Evolutionary conservation across 805 yeast genomes (phyloP).

Genomic region (Lipomyces oligophaga): DNA sequence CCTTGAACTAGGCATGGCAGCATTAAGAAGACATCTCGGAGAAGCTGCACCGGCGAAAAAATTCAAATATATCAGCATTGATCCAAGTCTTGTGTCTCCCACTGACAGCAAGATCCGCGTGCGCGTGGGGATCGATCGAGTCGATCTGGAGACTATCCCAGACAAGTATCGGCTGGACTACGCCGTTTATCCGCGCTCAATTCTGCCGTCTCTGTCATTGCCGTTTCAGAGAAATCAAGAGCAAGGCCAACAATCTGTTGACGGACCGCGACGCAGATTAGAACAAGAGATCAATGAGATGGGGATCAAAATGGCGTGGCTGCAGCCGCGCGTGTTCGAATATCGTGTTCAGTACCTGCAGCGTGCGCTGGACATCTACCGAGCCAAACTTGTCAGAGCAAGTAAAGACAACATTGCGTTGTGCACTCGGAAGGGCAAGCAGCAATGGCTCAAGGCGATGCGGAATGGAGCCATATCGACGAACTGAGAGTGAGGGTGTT

Average conservation of each 20-base stretch:
- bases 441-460: constrained; percentile 10
- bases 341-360: constrained; percentile 19
- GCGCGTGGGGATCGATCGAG: constrained; percentile 11
- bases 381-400: constrained; percentile 13
- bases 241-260: not conserved
- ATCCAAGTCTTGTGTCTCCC: not conserved
- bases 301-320: constrained; percentile 25
- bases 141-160: constrained; percentile 18
- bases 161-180: constrained; percentile 22
- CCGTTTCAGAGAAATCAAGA: constrained; percentile 14
- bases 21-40: too few relatives aligned
- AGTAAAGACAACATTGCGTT: constrained; percentile 10
- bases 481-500: too few relatives aligned
- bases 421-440: constrained; percentile 15
- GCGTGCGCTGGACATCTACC: constrained; percentile 19
- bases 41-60: not conserved
- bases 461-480: too few relatives aligned
- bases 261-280: not conserved
- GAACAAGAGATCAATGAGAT: constrained; percentile 19
- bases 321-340: constrained; percentile 24
- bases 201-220: constrained; percentile 19
- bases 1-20: too few relatives aligned
- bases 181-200: constrained; percentile 17
- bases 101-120: constrained; percentile 12
- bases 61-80: constrained; percentile 13